Percentiles rank a stretch among this genome's conserved stretches.
phyloP scores from a whole-genome alignment of 345 rosid genomes.

The Citrus trifoliata region DNA sequence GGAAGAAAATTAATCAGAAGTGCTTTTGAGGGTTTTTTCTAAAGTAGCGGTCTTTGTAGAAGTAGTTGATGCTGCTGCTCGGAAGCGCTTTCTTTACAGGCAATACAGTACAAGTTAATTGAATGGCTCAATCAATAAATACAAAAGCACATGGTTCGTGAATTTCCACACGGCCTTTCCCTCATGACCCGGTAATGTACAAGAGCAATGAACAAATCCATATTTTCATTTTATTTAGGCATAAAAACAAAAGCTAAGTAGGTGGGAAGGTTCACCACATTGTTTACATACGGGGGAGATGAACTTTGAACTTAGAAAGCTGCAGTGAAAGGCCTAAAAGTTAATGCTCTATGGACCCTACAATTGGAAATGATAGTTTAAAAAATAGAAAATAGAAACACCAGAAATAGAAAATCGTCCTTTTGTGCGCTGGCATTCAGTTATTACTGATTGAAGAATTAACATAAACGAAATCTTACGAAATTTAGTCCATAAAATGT shows the following conservation, averaged over 20 bases:
- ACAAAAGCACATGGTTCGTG: neutral
- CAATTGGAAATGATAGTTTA: too few species aligned
- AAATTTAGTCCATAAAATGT: neutral
- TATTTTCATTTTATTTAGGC: neutral
- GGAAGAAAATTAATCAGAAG: neutral
- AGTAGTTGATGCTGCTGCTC: too few species aligned
- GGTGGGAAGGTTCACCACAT: neutral
- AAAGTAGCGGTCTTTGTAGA: too few species aligned
- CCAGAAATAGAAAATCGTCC: neutral
- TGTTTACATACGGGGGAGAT: too few species aligned
- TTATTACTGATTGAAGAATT: neutral
- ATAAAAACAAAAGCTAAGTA: neutral
- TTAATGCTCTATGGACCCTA: neutral
- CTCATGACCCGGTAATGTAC: neutral
- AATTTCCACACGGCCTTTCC: neutral
- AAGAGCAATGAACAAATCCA: neutral
- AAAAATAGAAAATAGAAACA: neutral
- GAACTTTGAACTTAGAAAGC: neutral
- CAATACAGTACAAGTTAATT: neutral
- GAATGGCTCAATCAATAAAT: neutral
- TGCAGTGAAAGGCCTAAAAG: neutral
- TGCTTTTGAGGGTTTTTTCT: neutral
- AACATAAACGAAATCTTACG: neutral
- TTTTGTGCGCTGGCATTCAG: neutral
- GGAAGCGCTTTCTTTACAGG: too few species aligned